phyloP scores from a whole-genome alignment of 2,329 filamentous ascomycete genomes.

The Fusarium agapanthi region DNA sequence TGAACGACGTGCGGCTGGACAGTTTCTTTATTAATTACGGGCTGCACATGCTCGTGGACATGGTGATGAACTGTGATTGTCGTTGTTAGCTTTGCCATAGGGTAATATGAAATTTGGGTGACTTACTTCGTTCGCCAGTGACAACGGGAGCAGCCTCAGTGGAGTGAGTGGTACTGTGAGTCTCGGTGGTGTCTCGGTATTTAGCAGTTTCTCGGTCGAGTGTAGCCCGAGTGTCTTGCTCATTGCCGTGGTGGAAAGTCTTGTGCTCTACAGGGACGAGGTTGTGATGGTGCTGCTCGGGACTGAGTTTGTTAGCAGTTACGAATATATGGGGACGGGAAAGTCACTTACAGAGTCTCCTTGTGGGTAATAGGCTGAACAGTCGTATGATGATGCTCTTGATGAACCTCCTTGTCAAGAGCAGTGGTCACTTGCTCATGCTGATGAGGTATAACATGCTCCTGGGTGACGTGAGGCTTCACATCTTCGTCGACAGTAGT shows the following conservation, averaged over 20 bases:
- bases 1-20: slow-evolving; percentile 74
- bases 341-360: slow-evolving; percentile 53
- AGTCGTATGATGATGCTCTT: slow-evolving; percentile 76
- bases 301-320: slow-evolving; percentile 41
- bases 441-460: slow-evolving; percentile 66
- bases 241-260: slow-evolving; percentile 68
- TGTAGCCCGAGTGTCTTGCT: slow-evolving; percentile 54
- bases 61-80: slow-evolving; percentile 45
- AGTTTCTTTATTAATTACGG: slow-evolving; percentile 74
- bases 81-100: background rate
- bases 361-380: slow-evolving; percentile 66
- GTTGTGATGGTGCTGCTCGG: slow-evolving; percentile 71
- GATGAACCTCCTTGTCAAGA: slow-evolving; percentile 74
- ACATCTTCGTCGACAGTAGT: slow-evolving; percentile 76
- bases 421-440: slow-evolving; percentile 71
- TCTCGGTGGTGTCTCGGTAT: slow-evolving; percentile 42
- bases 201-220: slow-evolving; percentile 60
- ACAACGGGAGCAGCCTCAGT: slow-evolving; percentile 40
- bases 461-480: slow-evolving; percentile 66
- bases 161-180: slow-evolving; percentile 43
- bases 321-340: background rate
- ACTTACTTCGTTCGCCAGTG: slow-evolving; percentile 40
- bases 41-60: slow-evolving; percentile 75
- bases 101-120: background rate
- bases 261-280: slow-evolving; percentile 67